Conservation (phyloP, 352 stramenopile species). For the Globisporangium megalacanthum region DNA sequence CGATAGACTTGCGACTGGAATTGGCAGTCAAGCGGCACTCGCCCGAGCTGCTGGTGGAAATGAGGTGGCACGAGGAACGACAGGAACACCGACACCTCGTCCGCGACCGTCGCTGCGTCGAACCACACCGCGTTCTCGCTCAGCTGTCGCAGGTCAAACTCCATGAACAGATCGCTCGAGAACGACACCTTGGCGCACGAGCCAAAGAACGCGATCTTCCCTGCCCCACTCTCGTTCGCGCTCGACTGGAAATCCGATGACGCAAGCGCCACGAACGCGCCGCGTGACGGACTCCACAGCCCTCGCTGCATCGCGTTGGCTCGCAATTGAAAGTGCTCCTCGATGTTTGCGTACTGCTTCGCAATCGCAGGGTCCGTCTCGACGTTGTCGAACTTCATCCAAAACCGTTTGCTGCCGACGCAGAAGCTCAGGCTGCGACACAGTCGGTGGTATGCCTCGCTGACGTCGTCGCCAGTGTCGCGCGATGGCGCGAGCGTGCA, state of each 20-base stretch:
- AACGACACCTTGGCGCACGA: conserved; percentile 14
- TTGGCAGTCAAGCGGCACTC: conserved; percentile 29
- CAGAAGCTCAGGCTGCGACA: conserved; percentile 29
- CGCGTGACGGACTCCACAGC: conserved; percentile 4
- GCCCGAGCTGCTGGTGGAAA: conserved; percentile 25
- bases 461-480: conserved; percentile 19
- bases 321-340: conserved; percentile 3
- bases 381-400: conserved; percentile 43
- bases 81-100: conserved; percentile 24
- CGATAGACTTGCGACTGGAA: conserved; percentile 33
- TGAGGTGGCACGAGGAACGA: conserved; percentile 33
- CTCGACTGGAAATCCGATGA: background rate
- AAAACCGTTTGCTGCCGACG: conserved; percentile 26
- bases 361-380: conserved; percentile 21
- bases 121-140: conserved; percentile 38
- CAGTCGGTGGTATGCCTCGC: conserved; percentile 33
- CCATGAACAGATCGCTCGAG: conserved; percentile 17
- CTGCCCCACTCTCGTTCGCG: conserved; percentile 11
- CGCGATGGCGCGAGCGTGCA: conserved; percentile 32
- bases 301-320: conserved; percentile 6
- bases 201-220: conserved; percentile 8
- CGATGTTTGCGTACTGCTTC: conserved; percentile 1
- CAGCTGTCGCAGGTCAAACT: conserved; percentile 45
- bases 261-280: conserved; percentile 5
- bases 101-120: conserved; percentile 21